Conservation (phyloP, 1,284 basidiomycete species). For the Abortiporus biennis region DNA sequence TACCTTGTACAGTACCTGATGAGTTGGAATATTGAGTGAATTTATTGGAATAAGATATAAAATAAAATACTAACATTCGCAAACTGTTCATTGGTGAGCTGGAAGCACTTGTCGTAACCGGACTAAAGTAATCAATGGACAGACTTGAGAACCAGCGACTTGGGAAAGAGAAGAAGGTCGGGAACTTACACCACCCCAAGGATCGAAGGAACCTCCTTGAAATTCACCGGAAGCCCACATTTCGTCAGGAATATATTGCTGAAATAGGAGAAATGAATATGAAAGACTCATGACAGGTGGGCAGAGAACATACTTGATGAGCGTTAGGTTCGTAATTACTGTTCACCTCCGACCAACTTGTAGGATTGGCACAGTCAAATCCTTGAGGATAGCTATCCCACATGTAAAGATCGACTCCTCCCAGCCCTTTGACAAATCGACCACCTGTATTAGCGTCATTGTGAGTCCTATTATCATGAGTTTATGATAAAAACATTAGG, state of each 20-base stretch:
- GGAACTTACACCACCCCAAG: slow-evolving; percentile 18
- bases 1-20: slow-evolving; percentile 13
- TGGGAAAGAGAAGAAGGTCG: background rate
- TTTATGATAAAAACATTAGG: slow-evolving; percentile 6
- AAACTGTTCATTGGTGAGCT: slow-evolving; percentile 38
- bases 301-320: slow-evolving; percentile 21
- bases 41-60: background rate
- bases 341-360: slow-evolving; percentile 35
- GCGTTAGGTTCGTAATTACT: slow-evolving; percentile 21
- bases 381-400: slow-evolving; percentile 45
- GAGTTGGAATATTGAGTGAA: background rate
- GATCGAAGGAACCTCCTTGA: slow-evolving; percentile 31
- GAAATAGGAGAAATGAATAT: slow-evolving; percentile 8
- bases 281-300: background rate
- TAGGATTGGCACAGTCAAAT: slow-evolving; percentile 43
- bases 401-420: slow-evolving; percentile 41
- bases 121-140: slow-evolving; percentile 33
- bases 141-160: slow-evolving; percentile 22
- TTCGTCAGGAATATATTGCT: slow-evolving; percentile 27
- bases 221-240: slow-evolving; percentile 29
- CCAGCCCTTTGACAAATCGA: slow-evolving; percentile 21
- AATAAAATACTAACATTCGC: slow-evolving; percentile 28
- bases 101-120: slow-evolving; percentile 36
- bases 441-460: slow-evolving; percentile 27
- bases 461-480: slow-evolving; percentile 25